A percentile compares a stretch with the other conserved stretches of the same genome.
Evolutionary conservation across 371 early-diverging fungal genomes (phyloP).

Genomic region (Apophysomyces variabilis): DNA sequence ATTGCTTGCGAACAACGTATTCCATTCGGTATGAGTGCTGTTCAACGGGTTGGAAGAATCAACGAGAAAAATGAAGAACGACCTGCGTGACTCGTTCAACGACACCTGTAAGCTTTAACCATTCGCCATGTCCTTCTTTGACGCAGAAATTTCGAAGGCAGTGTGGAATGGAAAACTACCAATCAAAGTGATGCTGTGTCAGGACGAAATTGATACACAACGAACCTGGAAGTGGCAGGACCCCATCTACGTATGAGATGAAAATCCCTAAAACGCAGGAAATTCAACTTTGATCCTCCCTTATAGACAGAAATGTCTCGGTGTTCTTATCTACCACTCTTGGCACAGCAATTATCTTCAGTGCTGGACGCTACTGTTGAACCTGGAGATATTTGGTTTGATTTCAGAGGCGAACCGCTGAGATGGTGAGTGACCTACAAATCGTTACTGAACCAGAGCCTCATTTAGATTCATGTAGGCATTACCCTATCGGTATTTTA

Average conservation of each 20-base stretch:
- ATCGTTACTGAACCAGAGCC: too few species aligned
- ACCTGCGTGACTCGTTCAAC: conserved; percentile 5
- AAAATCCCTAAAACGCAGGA: background rate
- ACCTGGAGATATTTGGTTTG: conserved; percentile 69
- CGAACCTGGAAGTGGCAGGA: conserved; percentile 15
- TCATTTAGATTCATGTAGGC: conserved; percentile 47
- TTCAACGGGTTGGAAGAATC: too few species aligned
- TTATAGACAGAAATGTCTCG: conserved; percentile 61
- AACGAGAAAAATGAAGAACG: background rate
- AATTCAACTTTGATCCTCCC: background rate
- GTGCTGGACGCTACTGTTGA: conserved; percentile 45
- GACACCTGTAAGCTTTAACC: background rate
- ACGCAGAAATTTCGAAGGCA: conserved; percentile 33
- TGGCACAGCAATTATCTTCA: conserved; percentile 55
- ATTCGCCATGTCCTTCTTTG: conserved; percentile 7
- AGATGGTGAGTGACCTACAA: conserved; percentile 60
- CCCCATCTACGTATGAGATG: background rate
- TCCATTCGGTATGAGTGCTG: too few species aligned
- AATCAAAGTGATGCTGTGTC: conserved; percentile 52
- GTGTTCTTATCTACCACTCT: conserved; percentile 66
- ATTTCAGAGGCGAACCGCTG: conserved; percentile 63
- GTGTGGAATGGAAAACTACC: conserved; percentile 68
- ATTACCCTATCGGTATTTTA: conserved; percentile 78
- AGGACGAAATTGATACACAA: conserved; percentile 27
- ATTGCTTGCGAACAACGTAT: too few species aligned